phyloP scores from a whole-genome alignment of 208 protist species.

The Leishmania martiniquensis region DNA sequence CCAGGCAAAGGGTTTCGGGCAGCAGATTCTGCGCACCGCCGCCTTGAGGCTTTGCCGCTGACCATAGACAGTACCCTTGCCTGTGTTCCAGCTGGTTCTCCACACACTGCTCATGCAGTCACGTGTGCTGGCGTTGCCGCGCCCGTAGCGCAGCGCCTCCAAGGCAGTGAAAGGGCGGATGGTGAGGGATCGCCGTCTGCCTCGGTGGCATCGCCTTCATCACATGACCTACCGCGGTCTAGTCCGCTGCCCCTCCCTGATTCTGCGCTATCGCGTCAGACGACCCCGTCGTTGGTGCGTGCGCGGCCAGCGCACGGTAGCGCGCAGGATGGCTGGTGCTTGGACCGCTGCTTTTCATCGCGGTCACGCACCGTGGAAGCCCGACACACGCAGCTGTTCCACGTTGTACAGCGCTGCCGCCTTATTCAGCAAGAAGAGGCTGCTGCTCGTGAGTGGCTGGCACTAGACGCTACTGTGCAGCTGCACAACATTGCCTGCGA shows the following conservation, averaged over 20 bases:
- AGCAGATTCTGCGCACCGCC: background rate
- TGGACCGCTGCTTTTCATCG: background rate
- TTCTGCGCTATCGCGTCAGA: background rate
- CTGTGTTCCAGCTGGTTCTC: background rate
- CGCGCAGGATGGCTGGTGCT: background rate
- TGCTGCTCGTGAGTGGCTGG: conserved; percentile 16
- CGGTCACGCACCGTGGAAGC: background rate
- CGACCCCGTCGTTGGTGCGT: background rate
- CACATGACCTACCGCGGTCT: background rate
- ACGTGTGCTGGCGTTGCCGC: background rate
- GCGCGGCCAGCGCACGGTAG: background rate
- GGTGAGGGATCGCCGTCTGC: background rate
- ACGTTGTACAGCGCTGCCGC: background rate
- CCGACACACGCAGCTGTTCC: background rate
- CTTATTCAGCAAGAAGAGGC: conserved; percentile 7
- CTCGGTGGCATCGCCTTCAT: background rate
- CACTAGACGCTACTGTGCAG: conserved; percentile 15
- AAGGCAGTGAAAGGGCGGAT: background rate
- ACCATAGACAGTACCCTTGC: background rate
- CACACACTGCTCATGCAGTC: background rate
- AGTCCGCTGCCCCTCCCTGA: background rate
- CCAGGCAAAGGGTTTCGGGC: background rate
- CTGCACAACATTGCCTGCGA: conserved; percentile 16
- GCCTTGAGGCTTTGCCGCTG: background rate
- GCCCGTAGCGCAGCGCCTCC: background rate